Evolutionary conservation across 495 filamentous ascomycete species (phyloP).

Genomic region (Trypethelium eluteriae): DNA sequence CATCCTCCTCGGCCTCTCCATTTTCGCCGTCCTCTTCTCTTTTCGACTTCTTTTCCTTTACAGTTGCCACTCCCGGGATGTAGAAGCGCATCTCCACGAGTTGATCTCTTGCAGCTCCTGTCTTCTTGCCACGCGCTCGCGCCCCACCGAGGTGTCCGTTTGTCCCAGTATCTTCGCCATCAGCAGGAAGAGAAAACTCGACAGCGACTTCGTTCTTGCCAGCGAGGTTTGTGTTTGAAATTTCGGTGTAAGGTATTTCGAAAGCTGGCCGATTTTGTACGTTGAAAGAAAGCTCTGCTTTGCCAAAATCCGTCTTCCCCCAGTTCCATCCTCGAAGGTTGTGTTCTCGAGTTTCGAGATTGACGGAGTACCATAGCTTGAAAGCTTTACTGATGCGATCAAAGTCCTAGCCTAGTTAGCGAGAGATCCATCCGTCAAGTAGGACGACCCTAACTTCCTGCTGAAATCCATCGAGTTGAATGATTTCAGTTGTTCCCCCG

Average conservation of each 20-base stretch:
- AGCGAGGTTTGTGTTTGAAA: constrained; percentile 94
- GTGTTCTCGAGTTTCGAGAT: constrained; percentile 85
- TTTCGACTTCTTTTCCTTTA: constrained; percentile 65
- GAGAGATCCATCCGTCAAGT: neutral
- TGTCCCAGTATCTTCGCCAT: constrained; percentile 58
- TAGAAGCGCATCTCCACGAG: constrained; percentile 98
- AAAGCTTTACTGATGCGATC: constrained; percentile 84
- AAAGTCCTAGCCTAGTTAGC: constrained; percentile 55
- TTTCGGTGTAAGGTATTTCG: constrained; percentile 94
- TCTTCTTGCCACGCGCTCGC: constrained; percentile 75
- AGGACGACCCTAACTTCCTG: constrained; percentile 57
- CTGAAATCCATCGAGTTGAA: constrained; percentile 91
- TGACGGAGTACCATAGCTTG: constrained; percentile 93
- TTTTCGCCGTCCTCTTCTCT: constrained; percentile 29
- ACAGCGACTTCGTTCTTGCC: constrained; percentile 97
- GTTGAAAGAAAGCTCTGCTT: constrained; percentile 90
- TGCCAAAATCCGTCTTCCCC: constrained; percentile 96
- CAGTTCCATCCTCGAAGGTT: constrained; percentile 98
- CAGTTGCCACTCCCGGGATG: constrained; percentile 83
- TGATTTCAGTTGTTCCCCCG: constrained; percentile 53
- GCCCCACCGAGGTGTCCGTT: constrained; percentile 72
- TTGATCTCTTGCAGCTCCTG: constrained; percentile 79
- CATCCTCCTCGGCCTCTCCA: constrained; percentile 58
- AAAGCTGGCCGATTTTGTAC: constrained; percentile 96
- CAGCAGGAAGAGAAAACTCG: constrained; percentile 71